phyloP scores from a whole-genome alignment of 805 yeast species.

The Lachancea fermentati region DNA sequence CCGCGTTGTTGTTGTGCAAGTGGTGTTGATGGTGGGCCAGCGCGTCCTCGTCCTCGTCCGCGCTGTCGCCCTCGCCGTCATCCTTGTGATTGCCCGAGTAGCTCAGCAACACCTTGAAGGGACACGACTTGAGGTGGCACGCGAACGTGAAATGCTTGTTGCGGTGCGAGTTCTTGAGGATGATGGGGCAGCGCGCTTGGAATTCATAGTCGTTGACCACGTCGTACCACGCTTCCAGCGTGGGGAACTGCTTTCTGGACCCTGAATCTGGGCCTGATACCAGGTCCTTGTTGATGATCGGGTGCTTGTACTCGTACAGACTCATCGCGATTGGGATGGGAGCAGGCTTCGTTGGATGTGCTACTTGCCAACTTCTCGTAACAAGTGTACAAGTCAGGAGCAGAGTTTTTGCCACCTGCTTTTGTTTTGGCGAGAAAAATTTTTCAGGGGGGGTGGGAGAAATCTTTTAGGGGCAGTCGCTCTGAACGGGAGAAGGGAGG shows the following conservation, averaged over 20 bases:
- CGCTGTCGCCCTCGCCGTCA: constrained; percentile 3
- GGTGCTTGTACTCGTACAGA: constrained; percentile 32
- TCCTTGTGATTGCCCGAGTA: constrained; percentile 24
- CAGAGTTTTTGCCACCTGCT: not conserved
- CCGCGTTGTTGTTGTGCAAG: constrained; percentile 1
- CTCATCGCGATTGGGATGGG: constrained; percentile 13
- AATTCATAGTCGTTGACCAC: constrained; percentile 33
- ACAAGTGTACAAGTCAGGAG: constrained; percentile 2
- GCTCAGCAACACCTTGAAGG: constrained; percentile 30
- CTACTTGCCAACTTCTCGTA: constrained; percentile 1
- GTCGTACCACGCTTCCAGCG: constrained; percentile 30
- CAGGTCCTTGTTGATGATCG: constrained; percentile 29
- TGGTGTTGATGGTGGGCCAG: not conserved
- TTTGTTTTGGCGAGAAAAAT: not conserved
- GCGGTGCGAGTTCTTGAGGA: constrained; percentile 32
- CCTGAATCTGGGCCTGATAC: constrained; percentile 21
- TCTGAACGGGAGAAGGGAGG: not conserved
- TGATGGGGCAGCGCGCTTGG: constrained; percentile 33
- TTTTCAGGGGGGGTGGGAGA: not conserved
- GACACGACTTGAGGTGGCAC: constrained; percentile 31
- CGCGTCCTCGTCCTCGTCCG: constrained; percentile 1
- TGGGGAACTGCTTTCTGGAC: constrained; percentile 23
- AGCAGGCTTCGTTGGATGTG: not conserved
- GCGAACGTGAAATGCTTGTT: constrained; percentile 34
- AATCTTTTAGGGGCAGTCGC: not conserved